Conservation (phyloP, 1,139 yeast species). For the Eremothecium sinecaudum region DNA sequence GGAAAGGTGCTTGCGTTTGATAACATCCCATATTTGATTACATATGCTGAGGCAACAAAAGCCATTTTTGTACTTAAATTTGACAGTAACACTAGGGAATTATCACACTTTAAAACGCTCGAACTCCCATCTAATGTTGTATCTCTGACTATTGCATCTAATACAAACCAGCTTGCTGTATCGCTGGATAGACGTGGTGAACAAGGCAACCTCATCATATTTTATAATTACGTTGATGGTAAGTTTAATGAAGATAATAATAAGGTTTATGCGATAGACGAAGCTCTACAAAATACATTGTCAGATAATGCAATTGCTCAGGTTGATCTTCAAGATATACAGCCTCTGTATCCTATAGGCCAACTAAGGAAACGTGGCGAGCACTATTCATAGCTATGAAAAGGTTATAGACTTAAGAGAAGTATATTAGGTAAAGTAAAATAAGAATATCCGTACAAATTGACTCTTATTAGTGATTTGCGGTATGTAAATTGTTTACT, state of each 20-base stretch:
- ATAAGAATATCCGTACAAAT: too few species aligned
- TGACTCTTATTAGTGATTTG: not conserved
- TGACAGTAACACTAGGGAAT: conserved; percentile 22
- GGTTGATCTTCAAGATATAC: conserved; percentile 37
- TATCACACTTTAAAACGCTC: conserved; percentile 30
- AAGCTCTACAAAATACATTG: conserved; percentile 17
- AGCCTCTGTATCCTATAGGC: conserved; percentile 55
- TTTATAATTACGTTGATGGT: conserved; percentile 31
- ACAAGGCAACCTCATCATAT: conserved; percentile 26
- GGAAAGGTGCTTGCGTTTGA: conserved; percentile 37
- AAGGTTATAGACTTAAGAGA: too few species aligned
- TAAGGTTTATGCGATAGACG: conserved; percentile 14
- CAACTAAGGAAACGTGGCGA: conserved; percentile 78
- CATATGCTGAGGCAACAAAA: conserved; percentile 51
- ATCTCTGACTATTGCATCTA: conserved; percentile 29
- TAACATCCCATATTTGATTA: conserved; percentile 33
- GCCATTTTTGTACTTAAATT: conserved; percentile 39
- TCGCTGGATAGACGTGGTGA: conserved; percentile 39
- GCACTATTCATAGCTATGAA: conserved; percentile 38
- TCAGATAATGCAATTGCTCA: conserved; percentile 22
- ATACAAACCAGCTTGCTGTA: conserved; percentile 33
- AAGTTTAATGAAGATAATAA: conserved; percentile 31
- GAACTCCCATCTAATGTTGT: conserved; percentile 31
- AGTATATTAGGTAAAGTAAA: too few species aligned
- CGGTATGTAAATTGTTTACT: too few species aligned